Conservation (phyloP, 208 protist species). For the Leishmania tarentolae region DNA sequence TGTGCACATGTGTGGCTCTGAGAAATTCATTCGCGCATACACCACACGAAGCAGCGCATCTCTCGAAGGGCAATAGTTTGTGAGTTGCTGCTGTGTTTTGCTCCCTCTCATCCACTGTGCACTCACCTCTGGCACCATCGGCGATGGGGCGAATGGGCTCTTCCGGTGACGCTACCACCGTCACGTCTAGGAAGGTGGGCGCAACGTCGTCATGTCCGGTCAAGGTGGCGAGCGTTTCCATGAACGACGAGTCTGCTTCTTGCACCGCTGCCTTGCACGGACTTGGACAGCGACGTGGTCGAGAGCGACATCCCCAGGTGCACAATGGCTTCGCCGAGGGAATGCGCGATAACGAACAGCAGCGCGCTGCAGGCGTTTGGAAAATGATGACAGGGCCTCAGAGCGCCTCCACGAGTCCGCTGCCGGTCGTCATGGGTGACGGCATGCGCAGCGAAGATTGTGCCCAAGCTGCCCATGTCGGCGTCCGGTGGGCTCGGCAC, state of each 20-base stretch:
- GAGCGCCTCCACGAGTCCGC: neutral
- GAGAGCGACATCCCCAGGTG: neutral
- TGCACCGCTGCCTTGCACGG: too few relatives aligned
- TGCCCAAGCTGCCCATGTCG: neutral
- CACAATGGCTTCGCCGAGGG: neutral
- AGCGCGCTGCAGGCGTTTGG: neutral
- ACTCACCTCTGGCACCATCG: neutral
- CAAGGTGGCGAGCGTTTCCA: neutral
- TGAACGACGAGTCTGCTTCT: neutral
- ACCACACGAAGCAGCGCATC: neutral
- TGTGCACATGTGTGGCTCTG: neutral
- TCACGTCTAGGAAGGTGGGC: neutral
- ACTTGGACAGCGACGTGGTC: neutral
- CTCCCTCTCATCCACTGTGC: neutral
- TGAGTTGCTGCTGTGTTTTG: neutral
- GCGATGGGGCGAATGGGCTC: neutral
- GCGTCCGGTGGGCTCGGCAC: neutral
- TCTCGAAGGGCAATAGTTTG: neutral
- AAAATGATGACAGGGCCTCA: neutral
- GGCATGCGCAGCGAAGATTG: neutral
- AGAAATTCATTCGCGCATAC: neutral
- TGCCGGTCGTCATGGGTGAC: neutral
- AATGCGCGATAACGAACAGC: neutral
- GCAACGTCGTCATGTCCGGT: neutral
- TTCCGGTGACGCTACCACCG: neutral